Evolutionary conservation across 208 protist genomes (phyloP).

Genomic region (Crithidia fasciculata): DNA sequence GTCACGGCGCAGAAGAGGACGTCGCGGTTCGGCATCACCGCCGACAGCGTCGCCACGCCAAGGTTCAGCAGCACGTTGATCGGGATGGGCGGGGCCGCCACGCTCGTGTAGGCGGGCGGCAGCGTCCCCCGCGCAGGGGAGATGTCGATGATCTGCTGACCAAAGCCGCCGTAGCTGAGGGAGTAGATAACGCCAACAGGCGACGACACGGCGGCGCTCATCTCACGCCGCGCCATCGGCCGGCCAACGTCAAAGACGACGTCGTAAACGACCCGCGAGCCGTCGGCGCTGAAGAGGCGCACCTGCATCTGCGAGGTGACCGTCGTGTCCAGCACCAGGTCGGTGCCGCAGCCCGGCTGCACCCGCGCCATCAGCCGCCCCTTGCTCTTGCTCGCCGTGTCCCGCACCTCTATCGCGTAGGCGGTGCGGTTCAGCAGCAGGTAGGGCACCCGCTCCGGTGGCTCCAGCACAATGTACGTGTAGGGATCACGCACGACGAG

Average conservation of each 20-base stretch:
- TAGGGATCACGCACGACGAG: slow-evolving; percentile 68
- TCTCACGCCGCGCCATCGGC: slow-evolving; percentile 34
- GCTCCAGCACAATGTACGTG: slow-evolving; percentile 85
- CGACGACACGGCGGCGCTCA: slow-evolving; percentile 27
- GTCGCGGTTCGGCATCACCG: slow-evolving; percentile 67
- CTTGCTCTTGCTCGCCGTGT: slow-evolving; percentile 44
- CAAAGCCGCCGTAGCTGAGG: slow-evolving; percentile 54
- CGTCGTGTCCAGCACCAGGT: slow-evolving; percentile 57
- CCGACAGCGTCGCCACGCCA: slow-evolving; percentile 58
- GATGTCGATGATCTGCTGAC: slow-evolving; percentile 75
- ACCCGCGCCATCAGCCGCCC: slow-evolving; percentile 65
- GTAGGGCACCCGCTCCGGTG: slow-evolving; percentile 60
- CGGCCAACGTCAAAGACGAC: slow-evolving; percentile 38
- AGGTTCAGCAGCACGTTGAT: slow-evolving; percentile 74
- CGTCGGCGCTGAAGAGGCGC: slow-evolving; percentile 18
- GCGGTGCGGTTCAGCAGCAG: slow-evolving; percentile 79
- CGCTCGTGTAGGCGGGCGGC: slow-evolving; percentile 17
- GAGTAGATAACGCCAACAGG: slow-evolving; percentile 46
- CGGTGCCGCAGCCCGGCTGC: slow-evolving; percentile 50
- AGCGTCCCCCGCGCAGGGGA: slow-evolving; percentile 17
- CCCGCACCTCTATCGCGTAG: slow-evolving; percentile 50
- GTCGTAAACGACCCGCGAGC: slow-evolving; percentile 14
- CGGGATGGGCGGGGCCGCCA: slow-evolving; percentile 44
- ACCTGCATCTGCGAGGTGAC: slow-evolving; percentile 45
- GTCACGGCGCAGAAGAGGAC: slow-evolving; percentile 72